Evolutionary conservation across 73 alveolate genomes (phyloP).

Genomic region (Paramecium octaurelia): DNA sequence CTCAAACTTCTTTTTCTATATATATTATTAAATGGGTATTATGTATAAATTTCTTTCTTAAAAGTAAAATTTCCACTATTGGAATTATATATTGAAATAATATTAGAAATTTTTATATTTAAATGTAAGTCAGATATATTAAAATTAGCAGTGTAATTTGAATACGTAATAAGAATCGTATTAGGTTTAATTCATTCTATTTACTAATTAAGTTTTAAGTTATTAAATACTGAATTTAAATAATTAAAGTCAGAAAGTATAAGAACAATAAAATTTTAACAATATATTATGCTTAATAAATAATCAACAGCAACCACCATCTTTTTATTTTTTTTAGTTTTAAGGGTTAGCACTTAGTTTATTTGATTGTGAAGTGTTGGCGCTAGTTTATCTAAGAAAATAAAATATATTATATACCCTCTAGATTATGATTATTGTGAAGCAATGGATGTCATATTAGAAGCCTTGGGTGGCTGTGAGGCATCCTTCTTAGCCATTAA

Average conservation of each 20-base stretch:
- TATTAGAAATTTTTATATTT: not conserved
- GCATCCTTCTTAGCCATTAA: conserved; percentile 65
- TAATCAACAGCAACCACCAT: not conserved
- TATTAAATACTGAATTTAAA: not conserved
- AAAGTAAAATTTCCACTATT: no score
- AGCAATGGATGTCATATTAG: not conserved
- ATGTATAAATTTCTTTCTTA: no score
- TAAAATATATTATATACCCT: not conserved
- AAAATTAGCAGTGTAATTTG: no score
- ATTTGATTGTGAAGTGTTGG: not conserved
- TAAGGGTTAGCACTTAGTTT: not conserved
- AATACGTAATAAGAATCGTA: no score
- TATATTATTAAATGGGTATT: no score
- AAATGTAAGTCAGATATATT: no score
- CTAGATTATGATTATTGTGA: not conserved
- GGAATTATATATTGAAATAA: no score
- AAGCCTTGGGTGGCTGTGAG: not conserved
- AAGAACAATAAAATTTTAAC: not conserved
- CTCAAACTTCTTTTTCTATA: not conserved
- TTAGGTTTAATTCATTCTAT: no score
- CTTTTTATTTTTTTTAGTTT: not conserved
- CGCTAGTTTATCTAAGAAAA: not conserved
- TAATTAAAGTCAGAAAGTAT: not conserved
- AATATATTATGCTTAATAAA: not conserved
- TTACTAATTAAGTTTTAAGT: not conserved